Base-by-base conservation (phyloP, 1,284 basidiomycete genomes). In the Trametes versicolor region DNA sequence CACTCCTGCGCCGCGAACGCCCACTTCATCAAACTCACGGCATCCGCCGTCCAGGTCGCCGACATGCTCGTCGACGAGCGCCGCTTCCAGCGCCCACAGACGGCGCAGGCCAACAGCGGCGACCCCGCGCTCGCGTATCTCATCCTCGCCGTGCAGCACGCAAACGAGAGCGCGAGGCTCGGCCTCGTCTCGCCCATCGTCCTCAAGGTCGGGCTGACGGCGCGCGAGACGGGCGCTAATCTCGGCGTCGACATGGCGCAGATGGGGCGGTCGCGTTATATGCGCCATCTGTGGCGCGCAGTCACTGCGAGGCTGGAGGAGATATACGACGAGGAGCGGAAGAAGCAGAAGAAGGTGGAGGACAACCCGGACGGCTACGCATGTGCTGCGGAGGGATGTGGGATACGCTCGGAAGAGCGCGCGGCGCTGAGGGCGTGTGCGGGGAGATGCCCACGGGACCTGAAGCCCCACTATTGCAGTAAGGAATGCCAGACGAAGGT, bases 1-100 rank as follows among this genome's bases (percentile, higher is more conserved):
- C 59, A 68, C 50, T 61, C 67, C 51, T 65, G 58, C 51, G 61
- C 67, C 17, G 67, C 63, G 0, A 45, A 52, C n/a, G 63, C 63
- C 6, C 39, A 65, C 21, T 60, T 57, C 10, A 12, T 36, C 9
- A 68, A 68, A 43, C 64, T 58, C 49, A 49, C 39, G 0, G 58
- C 63, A 1, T 17, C 66, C 17, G 37, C 43, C 7, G 27, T 8
- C 0, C 53, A 61, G 25, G 51, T 61, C 10, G 15, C 17, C 4
- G 34, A 39, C 51, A 52, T 63, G 29, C n/a, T 39, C 13, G 47
- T 36, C 3, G 58, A 65, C 36, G 66, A 65, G 45, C 39, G 45
- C 29, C 53, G 51, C 29, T 62, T 62, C 45, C 21, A 34, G 19
- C 66, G 62, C 15, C 48, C 51, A 2, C 43, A 62, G 48, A 62